phyloP scores from a whole-genome alignment of 2,329 filamentous ascomycete species.

The Teratosphaeria pseudoeucalypti region DNA sequence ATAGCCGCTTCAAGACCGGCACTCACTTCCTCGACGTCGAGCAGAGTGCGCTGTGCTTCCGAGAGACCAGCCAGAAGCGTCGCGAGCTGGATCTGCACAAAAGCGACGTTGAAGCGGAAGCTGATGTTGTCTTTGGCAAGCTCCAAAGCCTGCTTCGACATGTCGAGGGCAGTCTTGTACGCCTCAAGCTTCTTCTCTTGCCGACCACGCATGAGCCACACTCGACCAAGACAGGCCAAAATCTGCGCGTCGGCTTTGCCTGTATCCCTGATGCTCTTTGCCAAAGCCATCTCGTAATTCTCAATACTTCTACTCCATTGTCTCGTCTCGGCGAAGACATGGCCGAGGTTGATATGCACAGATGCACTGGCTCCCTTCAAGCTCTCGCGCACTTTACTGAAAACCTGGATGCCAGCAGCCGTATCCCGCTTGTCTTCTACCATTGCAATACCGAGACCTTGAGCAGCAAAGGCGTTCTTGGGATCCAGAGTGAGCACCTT shows the following conservation, averaged over 20 bases:
- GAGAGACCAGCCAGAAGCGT: constrained; percentile 64
- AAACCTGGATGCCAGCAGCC: constrained; percentile 70
- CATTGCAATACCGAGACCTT: constrained; percentile 88
- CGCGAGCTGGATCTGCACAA: constrained; percentile 90
- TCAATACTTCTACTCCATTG: constrained; percentile 90
- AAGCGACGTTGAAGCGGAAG: constrained; percentile 95
- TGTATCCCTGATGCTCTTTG: constrained; percentile 56
- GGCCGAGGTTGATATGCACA: constrained; percentile 85
- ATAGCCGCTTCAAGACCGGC: constrained; percentile 80
- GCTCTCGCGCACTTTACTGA: constrained; percentile 83
- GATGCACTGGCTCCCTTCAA: constrained; percentile 57
- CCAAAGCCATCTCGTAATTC: constrained; percentile 76
- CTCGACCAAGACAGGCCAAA: constrained; percentile 74
- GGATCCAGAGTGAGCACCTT: constrained; percentile 92
- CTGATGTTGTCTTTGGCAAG: constrained; percentile 64
- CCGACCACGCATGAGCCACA: constrained; percentile 74
- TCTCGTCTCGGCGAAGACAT: constrained; percentile 80
- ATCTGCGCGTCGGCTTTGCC: constrained; percentile 58
- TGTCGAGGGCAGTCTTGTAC: constrained; percentile 55
- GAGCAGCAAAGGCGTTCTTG: constrained; percentile 90
- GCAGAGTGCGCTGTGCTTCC: constrained; percentile 65
- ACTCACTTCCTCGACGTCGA: constrained; percentile 70
- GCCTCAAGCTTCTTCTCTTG: constrained; percentile 52
- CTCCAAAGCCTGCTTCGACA: constrained; percentile 59
- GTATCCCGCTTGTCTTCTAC: constrained; percentile 91